phyloP scores from a whole-genome alignment of 208 protist species.

The Leishmania gerbilli region DNA sequence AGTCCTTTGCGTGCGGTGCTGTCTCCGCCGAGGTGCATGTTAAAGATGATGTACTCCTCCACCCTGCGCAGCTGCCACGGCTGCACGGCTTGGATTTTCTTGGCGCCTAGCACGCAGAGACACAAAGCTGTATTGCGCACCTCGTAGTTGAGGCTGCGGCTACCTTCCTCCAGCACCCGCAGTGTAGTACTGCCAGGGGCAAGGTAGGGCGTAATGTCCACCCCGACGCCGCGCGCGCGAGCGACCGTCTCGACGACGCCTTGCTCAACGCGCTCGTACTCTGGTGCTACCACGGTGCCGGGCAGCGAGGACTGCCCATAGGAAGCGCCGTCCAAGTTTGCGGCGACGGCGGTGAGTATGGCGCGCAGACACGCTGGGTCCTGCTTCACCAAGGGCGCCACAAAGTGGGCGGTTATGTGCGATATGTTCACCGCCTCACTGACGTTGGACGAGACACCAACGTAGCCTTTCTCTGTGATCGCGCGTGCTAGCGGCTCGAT shows the following conservation, averaged over 20 bases:
- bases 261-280: slow-evolving; percentile 46
- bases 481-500: slow-evolving; percentile 54
- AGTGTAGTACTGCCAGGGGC: slow-evolving; percentile 39
- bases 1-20: slow-evolving; percentile 69
- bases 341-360: slow-evolving; percentile 31
- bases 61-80: slow-evolving; percentile 71
- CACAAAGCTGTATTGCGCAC: slow-evolving; percentile 66
- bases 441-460: slow-evolving; percentile 46
- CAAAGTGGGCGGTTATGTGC: slow-evolving; percentile 76
- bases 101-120: slow-evolving; percentile 63
- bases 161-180: slow-evolving; percentile 39
- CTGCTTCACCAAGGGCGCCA: slow-evolving; percentile 74
- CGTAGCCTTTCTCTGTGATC: slow-evolving; percentile 55
- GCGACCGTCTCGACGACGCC: slow-evolving; percentile 79
- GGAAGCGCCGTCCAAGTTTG: background rate
- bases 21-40: slow-evolving; percentile 86
- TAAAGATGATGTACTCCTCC: slow-evolving; percentile 74
- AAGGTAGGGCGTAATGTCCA: slow-evolving; percentile 63
- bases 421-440: slow-evolving; percentile 56
- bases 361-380: slow-evolving; percentile 19
- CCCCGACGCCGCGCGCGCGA: slow-evolving; percentile 54
- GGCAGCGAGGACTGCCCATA: background rate
- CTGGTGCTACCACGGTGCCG: slow-evolving; percentile 8
- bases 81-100: slow-evolving; percentile 59
- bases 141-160: slow-evolving; percentile 61